Evolutionary conservation across 345 rosid genomes (phyloP).

Genomic region (Eucalyptus sp.): DNA sequence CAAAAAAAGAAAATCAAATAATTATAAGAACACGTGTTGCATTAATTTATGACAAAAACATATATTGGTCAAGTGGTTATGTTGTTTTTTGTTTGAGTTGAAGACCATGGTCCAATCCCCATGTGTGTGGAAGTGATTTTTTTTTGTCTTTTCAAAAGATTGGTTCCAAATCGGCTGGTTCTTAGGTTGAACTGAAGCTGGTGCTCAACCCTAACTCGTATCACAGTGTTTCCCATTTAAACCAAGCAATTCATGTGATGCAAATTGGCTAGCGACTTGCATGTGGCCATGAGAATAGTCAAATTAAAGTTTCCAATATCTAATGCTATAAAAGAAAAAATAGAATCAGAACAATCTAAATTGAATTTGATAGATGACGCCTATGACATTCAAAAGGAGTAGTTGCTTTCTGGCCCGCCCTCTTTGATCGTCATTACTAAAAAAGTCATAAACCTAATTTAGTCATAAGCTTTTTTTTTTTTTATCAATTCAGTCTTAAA

Average conservation of each 20-base stretch:
- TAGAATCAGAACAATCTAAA: not conserved
- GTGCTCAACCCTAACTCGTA: not conserved
- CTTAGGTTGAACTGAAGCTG: not conserved
- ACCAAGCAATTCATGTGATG: not conserved
- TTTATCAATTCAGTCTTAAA: too few relatives aligned
- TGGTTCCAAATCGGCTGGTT: not conserved
- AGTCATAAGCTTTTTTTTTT: too few relatives aligned
- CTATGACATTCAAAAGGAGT: not conserved
- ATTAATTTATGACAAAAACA: too few relatives aligned
- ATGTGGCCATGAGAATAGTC: not conserved
- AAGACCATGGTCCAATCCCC: not conserved
- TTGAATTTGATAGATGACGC: not conserved
- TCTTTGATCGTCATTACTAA: not conserved
- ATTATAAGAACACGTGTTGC: too few relatives aligned
- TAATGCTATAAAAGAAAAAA: not conserved
- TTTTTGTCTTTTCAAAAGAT: not conserved
- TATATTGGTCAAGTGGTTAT: rapidly evolving
- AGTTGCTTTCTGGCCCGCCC: not conserved
- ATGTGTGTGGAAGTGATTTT: not conserved
- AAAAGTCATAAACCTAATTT: too few relatives aligned
- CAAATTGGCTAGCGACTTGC: not conserved
- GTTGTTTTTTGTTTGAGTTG: not conserved
- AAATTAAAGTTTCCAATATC: not conserved
- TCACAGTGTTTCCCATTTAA: not conserved
- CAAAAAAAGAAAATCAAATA: too few relatives aligned